Evolutionary conservation across 2,329 filamentous ascomycete species (phyloP).

Genomic region (Onygena corvina): DNA sequence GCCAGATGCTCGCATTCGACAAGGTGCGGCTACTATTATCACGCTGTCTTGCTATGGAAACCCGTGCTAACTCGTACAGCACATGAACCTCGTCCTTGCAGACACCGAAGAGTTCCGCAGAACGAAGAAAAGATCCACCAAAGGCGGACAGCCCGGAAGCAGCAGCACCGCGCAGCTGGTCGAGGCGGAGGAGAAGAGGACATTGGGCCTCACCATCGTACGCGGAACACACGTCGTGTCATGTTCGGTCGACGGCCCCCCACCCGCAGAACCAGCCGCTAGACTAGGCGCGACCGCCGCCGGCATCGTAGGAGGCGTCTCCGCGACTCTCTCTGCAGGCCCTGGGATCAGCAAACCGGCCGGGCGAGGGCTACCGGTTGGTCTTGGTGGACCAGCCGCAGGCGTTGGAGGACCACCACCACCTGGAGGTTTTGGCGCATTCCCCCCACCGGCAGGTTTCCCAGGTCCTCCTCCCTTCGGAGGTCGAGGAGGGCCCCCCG

Average conservation of each 20-base stretch:
- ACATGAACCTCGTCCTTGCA: constrained; percentile 98
- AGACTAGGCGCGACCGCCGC: constrained; percentile 68
- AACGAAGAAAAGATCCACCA: constrained; percentile 72
- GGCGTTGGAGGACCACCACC: constrained; percentile 73
- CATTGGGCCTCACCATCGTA: constrained; percentile 87
- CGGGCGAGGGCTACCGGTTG: constrained; percentile 70
- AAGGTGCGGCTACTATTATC: constrained; percentile 48
- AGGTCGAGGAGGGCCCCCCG: constrained; percentile 31
- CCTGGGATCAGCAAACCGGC: constrained; percentile 85
- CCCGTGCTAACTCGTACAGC: constrained; percentile 42
- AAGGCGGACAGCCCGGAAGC: constrained; percentile 41
- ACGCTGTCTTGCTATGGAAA: background rate
- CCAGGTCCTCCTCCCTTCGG: constrained; percentile 43
- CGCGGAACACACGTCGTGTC: constrained; percentile 92
- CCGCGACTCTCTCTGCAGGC: constrained; percentile 64
- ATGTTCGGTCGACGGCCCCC: constrained; percentile 87
- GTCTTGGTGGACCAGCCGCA: constrained; percentile 76
- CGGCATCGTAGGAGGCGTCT: constrained; percentile 44
- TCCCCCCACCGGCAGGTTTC: constrained; percentile 40
- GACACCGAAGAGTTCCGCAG: constrained; percentile 97
- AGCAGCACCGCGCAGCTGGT: constrained; percentile 53
- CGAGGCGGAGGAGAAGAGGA: constrained; percentile 92
- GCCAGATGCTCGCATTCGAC: constrained; percentile 96
- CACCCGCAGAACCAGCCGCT: constrained; percentile 82
- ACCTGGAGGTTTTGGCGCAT: constrained; percentile 41